Evolutionary conservation across 202 grass and related monocot species (phyloP).

Genomic region (Brachypodium distachyon): DNA sequence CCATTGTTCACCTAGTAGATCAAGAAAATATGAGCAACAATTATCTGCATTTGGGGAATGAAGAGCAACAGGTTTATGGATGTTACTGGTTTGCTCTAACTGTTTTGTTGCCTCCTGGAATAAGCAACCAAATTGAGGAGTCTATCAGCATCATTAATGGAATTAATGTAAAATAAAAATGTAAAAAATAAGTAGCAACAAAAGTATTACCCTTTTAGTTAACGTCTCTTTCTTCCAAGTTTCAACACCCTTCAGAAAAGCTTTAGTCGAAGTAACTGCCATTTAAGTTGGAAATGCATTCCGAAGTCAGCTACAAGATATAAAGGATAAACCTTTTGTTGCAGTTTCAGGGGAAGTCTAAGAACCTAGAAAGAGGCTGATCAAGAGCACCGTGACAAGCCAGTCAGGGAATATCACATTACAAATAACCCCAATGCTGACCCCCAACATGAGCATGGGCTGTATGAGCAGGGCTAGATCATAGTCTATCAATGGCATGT

Average conservation of each 20-base stretch:
- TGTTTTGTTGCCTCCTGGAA: slow-evolving; percentile 47
- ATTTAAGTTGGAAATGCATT: not conserved
- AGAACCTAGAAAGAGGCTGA: slow-evolving; percentile 60
- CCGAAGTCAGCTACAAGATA: not conserved
- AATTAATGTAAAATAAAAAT: not conserved
- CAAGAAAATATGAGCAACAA: not conserved
- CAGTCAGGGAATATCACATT: slow-evolving; percentile 75
- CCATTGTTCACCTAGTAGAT: slow-evolving; percentile 33
- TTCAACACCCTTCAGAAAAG: slow-evolving; percentile 72
- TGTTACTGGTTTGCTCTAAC: slow-evolving; percentile 25
- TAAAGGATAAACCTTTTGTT: not conserved
- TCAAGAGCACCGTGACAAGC: slow-evolving; percentile 59
- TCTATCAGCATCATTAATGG: not conserved
- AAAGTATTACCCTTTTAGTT: slow-evolving; percentile 32
- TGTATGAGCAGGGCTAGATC: slow-evolving; percentile 71
- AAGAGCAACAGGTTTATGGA: not conserved
- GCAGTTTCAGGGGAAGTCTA: not conserved
- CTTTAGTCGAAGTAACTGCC: slow-evolving; percentile 62
- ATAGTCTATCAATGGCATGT: slow-evolving; percentile 72
- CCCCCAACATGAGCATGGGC: slow-evolving; percentile 77
- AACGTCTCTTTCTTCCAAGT: slow-evolving; percentile 82
- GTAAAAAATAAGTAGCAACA: not conserved
- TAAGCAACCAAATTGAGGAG: not conserved
- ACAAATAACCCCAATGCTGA: slow-evolving; percentile 65
- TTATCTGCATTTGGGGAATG: not conserved